A percentile compares a stretch with the other conserved stretches of the same genome.
phyloP scores from a whole-genome alignment of 1,284 basidiomycete species.

The Acaromyces ingoldii region DNA sequence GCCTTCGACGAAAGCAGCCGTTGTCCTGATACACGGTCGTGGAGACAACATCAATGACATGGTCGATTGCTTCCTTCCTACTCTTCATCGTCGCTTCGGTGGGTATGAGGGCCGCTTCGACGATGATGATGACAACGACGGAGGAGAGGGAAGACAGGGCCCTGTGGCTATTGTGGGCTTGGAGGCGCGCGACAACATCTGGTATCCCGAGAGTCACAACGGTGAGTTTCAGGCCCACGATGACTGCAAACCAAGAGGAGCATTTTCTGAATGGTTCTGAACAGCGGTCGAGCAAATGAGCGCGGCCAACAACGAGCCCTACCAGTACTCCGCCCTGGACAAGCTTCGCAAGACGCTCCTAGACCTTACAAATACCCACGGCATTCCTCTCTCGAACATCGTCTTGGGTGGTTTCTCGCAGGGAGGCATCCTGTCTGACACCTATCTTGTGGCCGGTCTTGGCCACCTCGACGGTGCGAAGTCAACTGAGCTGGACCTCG shows the following conservation, averaged over 20 bases:
- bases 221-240: not conserved
- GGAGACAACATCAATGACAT: conserved; percentile 18
- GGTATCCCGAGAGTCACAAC: conserved; percentile 4
- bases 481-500: not conserved
- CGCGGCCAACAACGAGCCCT: conserved; percentile 1
- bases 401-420: conserved; percentile 5
- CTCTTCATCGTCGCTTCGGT: conserved; percentile 10
- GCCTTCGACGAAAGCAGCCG: conserved; percentile 5
- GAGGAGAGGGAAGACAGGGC: not conserved
- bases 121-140: conserved; percentile 2
- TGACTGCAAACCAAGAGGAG: not conserved
- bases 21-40: conserved; percentile 18
- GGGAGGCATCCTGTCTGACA: conserved; percentile 2
- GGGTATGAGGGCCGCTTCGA: not conserved
- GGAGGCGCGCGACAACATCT: not conserved
- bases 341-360: not conserved
- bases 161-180: not conserved
- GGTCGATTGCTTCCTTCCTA: conserved; percentile 14
- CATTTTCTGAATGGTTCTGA: no score
- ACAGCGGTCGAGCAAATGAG: no score
- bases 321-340: conserved; percentile 1
- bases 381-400: not conserved
- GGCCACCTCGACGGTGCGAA: not conserved
- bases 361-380: not conserved
- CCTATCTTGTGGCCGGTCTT: conserved; percentile 3